Evolutionary conservation across 306 rosid species (phyloP), one percentile per base, ranked within the genome.

Genomic region (Oemleria cerasiformis): DNA sequence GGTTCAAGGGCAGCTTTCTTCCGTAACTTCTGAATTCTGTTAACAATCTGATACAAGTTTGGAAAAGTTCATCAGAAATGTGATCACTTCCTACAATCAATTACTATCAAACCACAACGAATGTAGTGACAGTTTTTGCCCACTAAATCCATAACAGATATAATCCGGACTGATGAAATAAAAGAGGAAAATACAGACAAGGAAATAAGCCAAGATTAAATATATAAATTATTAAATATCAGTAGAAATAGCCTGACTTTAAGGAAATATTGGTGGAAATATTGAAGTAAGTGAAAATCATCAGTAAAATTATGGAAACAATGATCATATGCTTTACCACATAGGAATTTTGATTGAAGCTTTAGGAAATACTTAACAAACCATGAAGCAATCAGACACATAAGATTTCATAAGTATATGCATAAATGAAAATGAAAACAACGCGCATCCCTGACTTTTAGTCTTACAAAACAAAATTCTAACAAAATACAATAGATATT

Each of bases 11-110:
- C 88, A 88, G 83, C 77, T 81, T 88, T 93, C 87, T 93, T 93
- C 58, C 98, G 77, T 53, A 93, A 79, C 83, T 93, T 91, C 74
- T 93, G 98, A 72, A 93, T 88, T 86, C 98, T 90, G 81, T 88
- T 93, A 45, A 93, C 96, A 84, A 93, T 83, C 97, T 93, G 80
- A 68, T 62, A 74, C 12, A 23, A 59, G 65, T 20, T 50, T 21
- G 58, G 12, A 10, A 51, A 58, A 62, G 13, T 51, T 68, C 17
- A 6, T 61, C 47, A 56, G 51, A 36, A 63, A 62, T 97, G 40
- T 97, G 96, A 36, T 97, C 98, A 76, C 88, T 88, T 62, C 98
- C 98, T 80, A 97, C 92, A 82, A 84, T 93, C 97, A 87, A 90
- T 83, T 72, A 91, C 84, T 64, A 93, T 96, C 68, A 93, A 76